Base-by-base conservation (phyloP, 805 yeast genomes). In the Blastobotrys muscicola region DNA sequence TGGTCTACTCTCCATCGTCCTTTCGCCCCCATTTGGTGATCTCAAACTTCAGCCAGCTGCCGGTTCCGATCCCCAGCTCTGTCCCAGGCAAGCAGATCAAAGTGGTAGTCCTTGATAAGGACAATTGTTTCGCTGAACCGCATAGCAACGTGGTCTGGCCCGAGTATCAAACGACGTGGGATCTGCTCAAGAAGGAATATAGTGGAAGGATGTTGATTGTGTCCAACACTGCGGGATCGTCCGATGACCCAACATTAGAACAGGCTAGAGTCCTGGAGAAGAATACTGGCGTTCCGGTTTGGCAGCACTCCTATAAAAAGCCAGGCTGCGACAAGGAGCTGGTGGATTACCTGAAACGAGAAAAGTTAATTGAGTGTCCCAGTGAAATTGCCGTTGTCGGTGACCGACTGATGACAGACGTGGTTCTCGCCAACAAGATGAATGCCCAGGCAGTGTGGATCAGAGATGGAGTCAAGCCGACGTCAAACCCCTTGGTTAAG, bases 361-460 rank as follows among this genome's bases (percentile, higher is more conserved):
- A 74, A n/a, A 75, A 69, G 38, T 54, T 76, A 49, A 62, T 70
- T 2, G 56, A 60, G 8, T 46, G 59, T 48, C 76, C 89, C 0
- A 58, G 69, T 11, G 82, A 87, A 50, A 78, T 92, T 11, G 90
- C 85, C 0, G 80, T 92, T 4, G 75, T 92, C 8, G 98, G 98
- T 0, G 98, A 92, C 54, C 66, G 98, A 33, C 69, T 92, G 20
- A 78, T 87, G 63, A 92, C 98, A 0, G 98, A 92, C 60, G 74
- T 92, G 43, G 64, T 89, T 42, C 84, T 92, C 95, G 96, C 97
- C 13, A 90, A 92, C 55, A 69, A 80, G 70, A 86, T 90, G 94
- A 95, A 94, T 0, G 69, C 92, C 0, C 75, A 77, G 62, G 84
- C 90, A 0, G 70, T 86, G 2, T 92, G 97, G 96, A 57, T 92